These are phyloP conservation scores for Bisporella sp. DNA, from an alignment of 2,329 filamentous ascomycete genomes.

Conservation along the genomic window DNA sequence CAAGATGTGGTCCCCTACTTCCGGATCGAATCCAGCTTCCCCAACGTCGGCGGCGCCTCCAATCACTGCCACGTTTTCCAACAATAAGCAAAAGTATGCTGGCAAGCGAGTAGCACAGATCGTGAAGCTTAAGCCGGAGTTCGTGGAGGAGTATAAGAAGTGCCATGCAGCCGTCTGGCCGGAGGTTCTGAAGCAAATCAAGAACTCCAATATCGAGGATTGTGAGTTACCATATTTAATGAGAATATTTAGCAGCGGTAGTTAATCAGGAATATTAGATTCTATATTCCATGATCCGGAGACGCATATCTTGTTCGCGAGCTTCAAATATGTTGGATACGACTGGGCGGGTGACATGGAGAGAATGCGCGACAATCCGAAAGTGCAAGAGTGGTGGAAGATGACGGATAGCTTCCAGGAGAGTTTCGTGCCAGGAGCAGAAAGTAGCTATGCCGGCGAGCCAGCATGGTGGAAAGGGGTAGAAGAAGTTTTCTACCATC, in stretches of 20 bases:
- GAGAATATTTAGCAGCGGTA: neutral
- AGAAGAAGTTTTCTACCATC: slow-evolving; percentile 61
- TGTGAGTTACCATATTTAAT: slow-evolving; percentile 39
- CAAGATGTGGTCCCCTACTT: neutral
- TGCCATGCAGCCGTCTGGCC: slow-evolving; percentile 72
- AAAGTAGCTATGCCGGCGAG: slow-evolving; percentile 49
- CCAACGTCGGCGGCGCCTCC: slow-evolving; percentile 12
- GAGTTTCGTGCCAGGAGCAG: slow-evolving; percentile 51
- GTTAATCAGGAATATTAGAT: slow-evolving; percentile 40
- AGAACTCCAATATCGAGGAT: slow-evolving; percentile 66
- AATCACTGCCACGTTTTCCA: slow-evolving; percentile 3
- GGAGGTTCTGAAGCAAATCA: slow-evolving; percentile 69
- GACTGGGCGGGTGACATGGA: slow-evolving; percentile 71
- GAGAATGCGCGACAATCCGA: slow-evolving; percentile 64
- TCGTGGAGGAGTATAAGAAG: slow-evolving; percentile 62
- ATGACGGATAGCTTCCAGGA: slow-evolving; percentile 76
- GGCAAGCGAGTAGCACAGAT: slow-evolving; percentile 62
- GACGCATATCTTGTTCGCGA: slow-evolving; percentile 61
- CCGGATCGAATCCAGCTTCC: slow-evolving; percentile 12
- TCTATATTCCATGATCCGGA: slow-evolving; percentile 64
- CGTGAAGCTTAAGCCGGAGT: slow-evolving; percentile 62
- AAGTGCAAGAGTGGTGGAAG: slow-evolving; percentile 72
- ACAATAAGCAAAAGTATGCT: slow-evolving; percentile 28
- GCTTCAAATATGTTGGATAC: slow-evolving; percentile 71
- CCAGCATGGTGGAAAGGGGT: slow-evolving; percentile 63